phyloP scores from a whole-genome alignment of 495 filamentous ascomycete genomes.

The Haplographium delicatum region DNA sequence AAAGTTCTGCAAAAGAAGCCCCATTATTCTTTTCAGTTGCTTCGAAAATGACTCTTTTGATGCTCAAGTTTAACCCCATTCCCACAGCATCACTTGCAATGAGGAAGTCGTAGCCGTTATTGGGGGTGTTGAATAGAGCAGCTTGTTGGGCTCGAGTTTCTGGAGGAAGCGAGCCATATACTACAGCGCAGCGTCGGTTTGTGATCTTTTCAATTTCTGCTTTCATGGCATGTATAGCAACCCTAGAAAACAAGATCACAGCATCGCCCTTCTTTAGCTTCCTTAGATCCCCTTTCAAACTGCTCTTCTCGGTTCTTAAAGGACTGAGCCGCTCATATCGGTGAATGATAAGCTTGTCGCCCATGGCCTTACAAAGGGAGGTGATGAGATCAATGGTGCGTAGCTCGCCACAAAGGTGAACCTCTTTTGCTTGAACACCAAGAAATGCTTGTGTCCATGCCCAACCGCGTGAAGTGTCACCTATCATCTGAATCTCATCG shows the following conservation, averaged over 20 bases:
- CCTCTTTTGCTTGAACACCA: constrained; percentile 75
- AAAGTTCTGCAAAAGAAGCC: constrained; percentile 41
- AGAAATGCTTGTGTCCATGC: constrained; percentile 95
- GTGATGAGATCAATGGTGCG: constrained; percentile 74
- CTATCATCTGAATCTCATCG: constrained; percentile 98
- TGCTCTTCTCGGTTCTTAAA: constrained; percentile 56
- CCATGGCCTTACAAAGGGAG: constrained; percentile 71
- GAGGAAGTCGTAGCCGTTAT: constrained; percentile 91
- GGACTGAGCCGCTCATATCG: constrained; percentile 78
- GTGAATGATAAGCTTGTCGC: constrained; percentile 77
- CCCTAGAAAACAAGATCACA: constrained; percentile 75
- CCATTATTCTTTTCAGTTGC: constrained; percentile 63
- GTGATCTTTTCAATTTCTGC: constrained; percentile 69
- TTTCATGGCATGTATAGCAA: constrained; percentile 78
- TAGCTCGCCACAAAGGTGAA: constrained; percentile 92
- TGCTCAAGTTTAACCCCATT: constrained; percentile 94
- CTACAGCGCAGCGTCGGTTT: constrained; percentile 75
- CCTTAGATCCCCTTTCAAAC: constrained; percentile 54
- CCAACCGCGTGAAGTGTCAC: constrained; percentile 75
- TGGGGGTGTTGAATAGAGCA: constrained; percentile 83
- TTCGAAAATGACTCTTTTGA: constrained; percentile 89
- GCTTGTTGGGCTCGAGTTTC: constrained; percentile 91
- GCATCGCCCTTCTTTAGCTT: constrained; percentile 85
- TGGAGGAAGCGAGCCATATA: constrained; percentile 89
- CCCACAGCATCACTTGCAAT: constrained; percentile 95